phyloP scores from a whole-genome alignment of 352 stramenopile species.

The Phytophthora ohioensis region DNA sequence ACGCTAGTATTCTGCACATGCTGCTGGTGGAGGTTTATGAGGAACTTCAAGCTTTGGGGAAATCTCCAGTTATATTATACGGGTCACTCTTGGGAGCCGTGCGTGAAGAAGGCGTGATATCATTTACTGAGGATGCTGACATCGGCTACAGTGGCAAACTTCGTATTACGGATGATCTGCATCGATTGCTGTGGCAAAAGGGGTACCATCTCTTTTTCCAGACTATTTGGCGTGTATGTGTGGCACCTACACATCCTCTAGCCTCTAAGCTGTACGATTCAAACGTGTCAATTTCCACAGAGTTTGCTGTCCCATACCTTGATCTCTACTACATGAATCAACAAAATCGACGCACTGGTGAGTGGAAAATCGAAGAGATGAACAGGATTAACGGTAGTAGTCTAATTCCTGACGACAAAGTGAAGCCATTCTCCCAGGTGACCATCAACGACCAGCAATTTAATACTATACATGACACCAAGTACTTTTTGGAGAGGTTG shows the following conservation, averaged over 20 bases:
- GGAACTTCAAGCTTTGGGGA: slow-evolving; percentile 39
- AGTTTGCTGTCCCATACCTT: slow-evolving; percentile 38
- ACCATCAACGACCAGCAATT: slow-evolving; percentile 39
- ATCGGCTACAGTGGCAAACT: slow-evolving; percentile 42
- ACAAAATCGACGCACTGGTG: neutral
- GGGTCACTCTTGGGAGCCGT: slow-evolving; percentile 58
- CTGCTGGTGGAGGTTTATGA: slow-evolving; percentile 60
- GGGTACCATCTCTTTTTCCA: slow-evolving; percentile 56
- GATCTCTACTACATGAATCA: slow-evolving; percentile 44
- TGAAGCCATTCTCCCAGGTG: slow-evolving; percentile 33
- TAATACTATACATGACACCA: slow-evolving; percentile 40
- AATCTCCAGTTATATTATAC: slow-evolving; percentile 44
- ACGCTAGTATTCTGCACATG: slow-evolving; percentile 57
- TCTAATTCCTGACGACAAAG: slow-evolving; percentile 28
- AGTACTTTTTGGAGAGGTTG: slow-evolving; percentile 41
- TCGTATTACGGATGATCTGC: slow-evolving; percentile 12
- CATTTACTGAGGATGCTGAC: slow-evolving; percentile 63
- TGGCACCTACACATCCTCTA: slow-evolving; percentile 49
- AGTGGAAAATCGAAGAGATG: slow-evolving; percentile 39
- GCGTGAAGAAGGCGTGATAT: slow-evolving; percentile 49
- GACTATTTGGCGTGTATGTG: slow-evolving; percentile 46
- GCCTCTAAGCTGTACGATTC: slow-evolving; percentile 45
- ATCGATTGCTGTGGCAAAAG: slow-evolving; percentile 37
- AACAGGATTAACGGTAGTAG: slow-evolving; percentile 24
- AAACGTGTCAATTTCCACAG: slow-evolving; percentile 10